Evolutionary conservation across 306 rosid genomes (phyloP).

Genomic region (apple (Malus domestica)): DNA sequence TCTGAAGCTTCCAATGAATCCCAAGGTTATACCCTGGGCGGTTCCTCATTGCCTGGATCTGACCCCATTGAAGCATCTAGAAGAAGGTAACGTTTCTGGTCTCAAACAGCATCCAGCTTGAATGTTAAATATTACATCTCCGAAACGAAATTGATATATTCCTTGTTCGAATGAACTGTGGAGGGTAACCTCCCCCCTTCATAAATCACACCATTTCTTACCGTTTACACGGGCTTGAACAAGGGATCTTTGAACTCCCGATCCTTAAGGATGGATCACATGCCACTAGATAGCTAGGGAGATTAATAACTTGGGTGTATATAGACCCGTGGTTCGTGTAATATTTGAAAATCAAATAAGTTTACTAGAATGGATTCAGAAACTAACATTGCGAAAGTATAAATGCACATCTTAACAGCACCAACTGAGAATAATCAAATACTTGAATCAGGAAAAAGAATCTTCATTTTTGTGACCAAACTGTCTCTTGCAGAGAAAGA

Average conservation of each 20-base stretch:
- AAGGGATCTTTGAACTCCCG: not conserved
- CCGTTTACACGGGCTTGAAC: not conserved
- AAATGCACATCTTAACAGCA: not conserved
- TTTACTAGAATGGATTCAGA: too few species aligned
- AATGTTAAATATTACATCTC: not conserved
- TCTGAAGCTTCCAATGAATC: conserved; percentile 39
- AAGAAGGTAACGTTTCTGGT: conserved; percentile 59
- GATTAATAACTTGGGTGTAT: not conserved
- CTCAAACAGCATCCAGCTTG: not conserved
- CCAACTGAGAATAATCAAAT: not conserved
- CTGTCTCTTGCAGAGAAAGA: conserved; percentile 57
- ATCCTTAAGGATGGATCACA: not conserved
- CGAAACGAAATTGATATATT: too few species aligned
- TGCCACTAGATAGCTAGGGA: not conserved
- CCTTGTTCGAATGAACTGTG: not conserved
- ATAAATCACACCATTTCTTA: not conserved
- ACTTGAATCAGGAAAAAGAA: conserved; percentile 2
- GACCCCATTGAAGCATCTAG: conserved; percentile 89
- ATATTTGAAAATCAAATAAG: too few species aligned
- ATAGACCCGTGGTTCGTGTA: too few species aligned
- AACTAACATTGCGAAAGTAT: too few species aligned
- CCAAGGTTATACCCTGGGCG: conserved; percentile 43
- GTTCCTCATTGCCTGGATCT: conserved; percentile 75
- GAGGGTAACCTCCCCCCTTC: not conserved
- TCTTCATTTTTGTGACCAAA: not conserved